Evolutionary conservation across 768 basidiomycete species (phyloP).

Genomic region (Suillus brevipes): DNA sequence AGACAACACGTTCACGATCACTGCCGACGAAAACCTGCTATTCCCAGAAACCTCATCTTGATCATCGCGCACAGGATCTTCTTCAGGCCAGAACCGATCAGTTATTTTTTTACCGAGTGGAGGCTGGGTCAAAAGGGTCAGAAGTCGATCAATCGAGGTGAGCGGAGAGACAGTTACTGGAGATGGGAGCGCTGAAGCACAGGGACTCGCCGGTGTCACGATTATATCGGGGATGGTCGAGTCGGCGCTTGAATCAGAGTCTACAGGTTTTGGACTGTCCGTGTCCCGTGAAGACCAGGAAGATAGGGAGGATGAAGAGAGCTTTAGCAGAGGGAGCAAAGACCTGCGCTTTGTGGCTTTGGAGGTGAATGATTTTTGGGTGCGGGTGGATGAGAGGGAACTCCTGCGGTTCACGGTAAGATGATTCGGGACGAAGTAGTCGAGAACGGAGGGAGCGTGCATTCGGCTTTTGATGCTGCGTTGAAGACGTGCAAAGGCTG

Average conservation of each 20-base stretch:
- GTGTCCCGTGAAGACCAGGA: background rate
- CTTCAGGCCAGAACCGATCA: slow-evolving; percentile 34
- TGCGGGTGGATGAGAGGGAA: background rate
- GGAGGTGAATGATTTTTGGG: background rate
- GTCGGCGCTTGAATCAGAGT: background rate
- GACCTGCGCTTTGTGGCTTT: background rate
- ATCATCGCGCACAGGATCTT: slow-evolving; percentile 15
- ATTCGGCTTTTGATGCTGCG: background rate
- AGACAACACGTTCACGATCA: slow-evolving; percentile 19
- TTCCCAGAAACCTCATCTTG: slow-evolving; percentile 21
- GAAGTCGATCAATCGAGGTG: slow-evolving; percentile 17
- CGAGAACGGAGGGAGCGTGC: background rate
- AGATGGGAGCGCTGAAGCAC: background rate
- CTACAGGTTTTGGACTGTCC: background rate
- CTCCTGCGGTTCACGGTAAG: background rate
- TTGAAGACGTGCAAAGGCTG: background rate
- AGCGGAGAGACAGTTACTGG: background rate
- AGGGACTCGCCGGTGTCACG: background rate
- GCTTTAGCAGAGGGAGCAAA: background rate
- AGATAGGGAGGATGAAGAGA: background rate
- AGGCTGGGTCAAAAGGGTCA: slow-evolving; percentile 19
- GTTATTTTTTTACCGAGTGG: slow-evolving; percentile 29
- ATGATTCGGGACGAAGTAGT: background rate
- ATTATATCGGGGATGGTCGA: background rate
- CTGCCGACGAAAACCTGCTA: slow-evolving; percentile 13